Base-by-base conservation (phyloP, 2,329 filamentous ascomycete species). In the Alternaria angustiovoidea region DNA sequence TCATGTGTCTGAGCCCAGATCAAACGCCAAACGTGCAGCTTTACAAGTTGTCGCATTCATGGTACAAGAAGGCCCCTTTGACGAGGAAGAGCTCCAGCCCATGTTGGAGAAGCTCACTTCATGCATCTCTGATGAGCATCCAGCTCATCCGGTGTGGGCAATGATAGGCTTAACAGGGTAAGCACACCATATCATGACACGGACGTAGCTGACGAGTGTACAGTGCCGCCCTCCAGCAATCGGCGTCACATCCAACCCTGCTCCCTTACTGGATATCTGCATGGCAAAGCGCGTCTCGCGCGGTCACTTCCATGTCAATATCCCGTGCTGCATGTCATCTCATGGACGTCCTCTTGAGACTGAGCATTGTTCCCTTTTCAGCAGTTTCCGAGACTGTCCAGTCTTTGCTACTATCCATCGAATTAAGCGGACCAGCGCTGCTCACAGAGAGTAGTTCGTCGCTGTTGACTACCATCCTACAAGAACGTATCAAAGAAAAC, bases 91-190 rank as follows among this genome's bases (percentile, higher is more conserved):
- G 11, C 79, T 90, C 26, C 76, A 79, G 5, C 81, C 84, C 0
- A 75, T 90, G 4, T 73, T 95, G 3, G 82, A 84, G 8, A 84
- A 86, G 43, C 79, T 96, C 16, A 79, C 84, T 16, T 77, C 80
- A 11, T 83, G 85, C 54, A 86, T 91, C 43, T 84, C 86, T 9
- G 91, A 95, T 71, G 94, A 96, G 69, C 88, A 90, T 66, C 56
- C 72, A 5, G 71, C 66, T 22, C 74, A 77, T 41, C 86, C 89
- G 7, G 92, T 89, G 0, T 99, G 95, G 95, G 90, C 93, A 18
- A 88, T 96, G 82, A 77, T 97, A 53, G 90, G 89, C n/a, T 87
- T 93, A 73, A 84, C 92, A 63, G 92, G 91, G 92, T 94, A 81
- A 73, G 84, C 78, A 7, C 22, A 12, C 20, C 26, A 42, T 14